Base-by-base conservation (phyloP, 345 rosid genomes). In the Excoecaria cochinchinensis region DNA sequence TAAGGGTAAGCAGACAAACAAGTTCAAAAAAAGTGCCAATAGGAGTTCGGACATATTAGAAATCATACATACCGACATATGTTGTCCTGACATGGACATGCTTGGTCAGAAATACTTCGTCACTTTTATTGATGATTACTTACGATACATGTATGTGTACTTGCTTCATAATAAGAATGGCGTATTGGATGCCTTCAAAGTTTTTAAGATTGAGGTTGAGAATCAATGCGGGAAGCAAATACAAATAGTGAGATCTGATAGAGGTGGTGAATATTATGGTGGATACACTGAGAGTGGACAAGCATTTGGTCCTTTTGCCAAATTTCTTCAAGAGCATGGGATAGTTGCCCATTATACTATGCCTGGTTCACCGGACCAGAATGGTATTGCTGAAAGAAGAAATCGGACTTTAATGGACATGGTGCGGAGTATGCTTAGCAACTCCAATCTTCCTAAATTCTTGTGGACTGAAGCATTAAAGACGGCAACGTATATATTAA, bases 341-440 rank as follows among this genome's bases (percentile, higher is more conserved):
- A 60, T 47, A 46, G 12, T 47, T 47, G 15, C 25, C n/a, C 10
- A 47, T 8, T 73, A 62, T 8, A 62, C 50, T 6, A 40, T 40
- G 44, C 44, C 6, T 40, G 44, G 44, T 40, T 40, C 44, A 3
- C 44, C 44, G 6, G 0, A 61, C 11, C 50, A 62, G 16, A 73
- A 73, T 73, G 16, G 46, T 61, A 24, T 47, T 3, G 66, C 11
- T n/a, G 31, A 72, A 72, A 72, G 53, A 24, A 44, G 14, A 15
- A 50, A 50, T 8, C 2, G 53, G 11, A 50, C 53, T 13, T 50
- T 50, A 50, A 50, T 50, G 53, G 53, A 50, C 53, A 50, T 50
- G 53, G 53, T 50, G 53, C 4, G 11, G 10, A 3, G 53, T 8
- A 50, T 50, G 53, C 53, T 4, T 4, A 50, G 53, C 10, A 50